Evolutionary conservation across 805 yeast genomes (phyloP).

Genomic region (Helenozyma rhizophorensis): DNA sequence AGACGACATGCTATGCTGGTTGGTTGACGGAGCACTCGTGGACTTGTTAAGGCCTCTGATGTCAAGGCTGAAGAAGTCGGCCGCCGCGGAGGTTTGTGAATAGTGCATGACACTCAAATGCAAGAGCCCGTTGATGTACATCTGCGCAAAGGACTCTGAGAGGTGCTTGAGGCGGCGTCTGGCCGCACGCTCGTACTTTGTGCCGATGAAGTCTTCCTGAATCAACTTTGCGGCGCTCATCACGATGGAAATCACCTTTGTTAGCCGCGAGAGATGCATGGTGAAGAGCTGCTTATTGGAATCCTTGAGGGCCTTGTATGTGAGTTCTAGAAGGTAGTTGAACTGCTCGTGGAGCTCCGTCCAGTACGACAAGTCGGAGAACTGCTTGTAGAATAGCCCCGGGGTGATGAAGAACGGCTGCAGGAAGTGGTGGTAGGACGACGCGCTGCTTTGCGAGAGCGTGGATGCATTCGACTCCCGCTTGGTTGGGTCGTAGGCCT

Average conservation of each 20-base stretch:
- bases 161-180: constrained; percentile 49
- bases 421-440: constrained; percentile 38
- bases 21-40: constrained; percentile 10
- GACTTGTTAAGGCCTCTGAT: constrained; percentile 22
- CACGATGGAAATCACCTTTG: constrained; percentile 49
- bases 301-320: constrained; percentile 48
- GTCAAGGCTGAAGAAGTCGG: constrained; percentile 29
- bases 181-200: constrained; percentile 44
- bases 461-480: constrained; percentile 37
- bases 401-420: constrained; percentile 39
- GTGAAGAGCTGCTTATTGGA: constrained; percentile 49
- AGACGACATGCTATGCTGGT: constrained; percentile 7
- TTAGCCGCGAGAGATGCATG: constrained; percentile 49
- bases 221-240: constrained; percentile 53
- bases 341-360: constrained; percentile 47
- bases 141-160: constrained; percentile 53
- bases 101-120: constrained; percentile 45
- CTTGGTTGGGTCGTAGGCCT: constrained; percentile 28
- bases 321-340: constrained; percentile 42
- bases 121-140: constrained; percentile 62
- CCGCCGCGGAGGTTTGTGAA: constrained; percentile 18
- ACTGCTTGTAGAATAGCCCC: constrained; percentile 52
- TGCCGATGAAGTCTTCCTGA: constrained; percentile 45
- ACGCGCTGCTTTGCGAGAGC: constrained; percentile 23
- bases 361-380: constrained; percentile 61